Percentiles rank a stretch among this genome's conserved stretches.
phyloP scores from a whole-genome alignment of 2,329 filamentous ascomycete genomes.

The Fusarium sp. region DNA sequence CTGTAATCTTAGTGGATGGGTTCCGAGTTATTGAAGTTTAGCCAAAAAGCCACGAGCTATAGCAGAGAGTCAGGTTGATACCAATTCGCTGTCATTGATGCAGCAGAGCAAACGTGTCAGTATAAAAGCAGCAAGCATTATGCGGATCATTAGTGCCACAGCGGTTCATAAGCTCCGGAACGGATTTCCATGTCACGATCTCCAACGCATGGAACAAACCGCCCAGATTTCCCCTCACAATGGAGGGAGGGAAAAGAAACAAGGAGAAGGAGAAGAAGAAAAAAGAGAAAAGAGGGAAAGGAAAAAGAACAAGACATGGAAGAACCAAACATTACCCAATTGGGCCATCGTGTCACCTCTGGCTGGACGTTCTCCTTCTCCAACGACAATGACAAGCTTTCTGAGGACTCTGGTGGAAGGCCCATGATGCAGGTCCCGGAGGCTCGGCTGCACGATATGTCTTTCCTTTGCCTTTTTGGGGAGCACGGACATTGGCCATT shows the following conservation, averaged over 20 bases:
- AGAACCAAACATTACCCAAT: slow-evolving; percentile 47
- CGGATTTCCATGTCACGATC: slow-evolving; percentile 20
- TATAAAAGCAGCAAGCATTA: neutral
- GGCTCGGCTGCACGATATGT: slow-evolving; percentile 51
- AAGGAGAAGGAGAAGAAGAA: neutral
- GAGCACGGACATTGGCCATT: slow-evolving; percentile 34
- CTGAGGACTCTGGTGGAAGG: slow-evolving; percentile 35
- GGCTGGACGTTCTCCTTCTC: slow-evolving; percentile 35
- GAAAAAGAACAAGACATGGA: slow-evolving; percentile 17
- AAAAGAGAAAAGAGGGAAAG: neutral
- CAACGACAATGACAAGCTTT: slow-evolving; percentile 44
- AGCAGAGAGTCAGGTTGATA: slow-evolving; percentile 3
- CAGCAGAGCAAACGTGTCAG: neutral
- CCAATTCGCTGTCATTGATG: neutral
- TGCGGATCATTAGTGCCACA: slow-evolving; percentile 16
- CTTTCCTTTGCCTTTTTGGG: slow-evolving; percentile 51
- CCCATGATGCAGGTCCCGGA: slow-evolving; percentile 45
- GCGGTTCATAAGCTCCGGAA: slow-evolving; percentile 23
- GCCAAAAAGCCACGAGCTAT: slow-evolving; percentile 5
- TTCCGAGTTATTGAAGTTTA: neutral
- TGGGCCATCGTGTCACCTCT: slow-evolving; percentile 43
- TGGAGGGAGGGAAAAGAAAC: slow-evolving; percentile 1
- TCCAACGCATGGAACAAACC: slow-evolving; percentile 14
- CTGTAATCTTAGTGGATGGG: neutral
- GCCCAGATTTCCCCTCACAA: slow-evolving; percentile 28